Evolutionary conservation across 1,284 basidiomycete genomes (phyloP).

Genomic region (Amylostereum chailletii): DNA sequence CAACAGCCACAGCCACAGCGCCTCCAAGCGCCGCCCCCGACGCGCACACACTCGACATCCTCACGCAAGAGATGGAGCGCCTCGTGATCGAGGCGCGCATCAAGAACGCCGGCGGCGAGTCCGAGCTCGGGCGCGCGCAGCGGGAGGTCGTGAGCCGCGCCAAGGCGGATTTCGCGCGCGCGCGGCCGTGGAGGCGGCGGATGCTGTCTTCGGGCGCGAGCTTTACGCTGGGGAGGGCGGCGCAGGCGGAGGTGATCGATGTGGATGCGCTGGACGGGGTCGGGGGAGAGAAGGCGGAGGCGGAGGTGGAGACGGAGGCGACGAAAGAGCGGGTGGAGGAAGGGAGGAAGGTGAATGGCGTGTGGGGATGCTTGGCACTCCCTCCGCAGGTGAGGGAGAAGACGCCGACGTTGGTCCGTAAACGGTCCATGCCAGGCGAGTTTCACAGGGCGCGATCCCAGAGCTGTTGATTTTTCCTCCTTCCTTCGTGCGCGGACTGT

Average conservation of each 20-base stretch:
- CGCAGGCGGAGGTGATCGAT: conserved; percentile 7
- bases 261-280: conserved; percentile 6
- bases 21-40: conserved; percentile 16
- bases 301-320: background rate
- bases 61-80: conserved; percentile 50
- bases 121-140: conserved; percentile 8
- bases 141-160: conserved; percentile 4
- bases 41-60: conserved; percentile 26
- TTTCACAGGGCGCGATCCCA: conserved; percentile 7
- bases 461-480: conserved; percentile 5
- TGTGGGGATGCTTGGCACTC: too few species aligned
- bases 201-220: conserved; percentile 7
- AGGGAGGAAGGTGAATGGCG: background rate
- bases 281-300: background rate
- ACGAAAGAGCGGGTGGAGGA: background rate
- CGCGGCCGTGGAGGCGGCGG: conserved; percentile 5
- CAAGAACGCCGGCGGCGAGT: conserved; percentile 1
- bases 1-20: conserved; percentile 16
- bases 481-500: background rate
- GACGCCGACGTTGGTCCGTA: background rate
- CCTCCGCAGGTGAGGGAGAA: too few species aligned
- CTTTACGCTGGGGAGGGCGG: too few species aligned
- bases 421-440: background rate
- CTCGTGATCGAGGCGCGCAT: conserved; percentile 56
- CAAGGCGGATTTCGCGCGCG: background rate